Evolutionary conservation across 2,329 filamentous ascomycete species (phyloP), one percentile per base, ranked within the genome.

Genomic region (Colletotrichum brevisporum): DNA sequence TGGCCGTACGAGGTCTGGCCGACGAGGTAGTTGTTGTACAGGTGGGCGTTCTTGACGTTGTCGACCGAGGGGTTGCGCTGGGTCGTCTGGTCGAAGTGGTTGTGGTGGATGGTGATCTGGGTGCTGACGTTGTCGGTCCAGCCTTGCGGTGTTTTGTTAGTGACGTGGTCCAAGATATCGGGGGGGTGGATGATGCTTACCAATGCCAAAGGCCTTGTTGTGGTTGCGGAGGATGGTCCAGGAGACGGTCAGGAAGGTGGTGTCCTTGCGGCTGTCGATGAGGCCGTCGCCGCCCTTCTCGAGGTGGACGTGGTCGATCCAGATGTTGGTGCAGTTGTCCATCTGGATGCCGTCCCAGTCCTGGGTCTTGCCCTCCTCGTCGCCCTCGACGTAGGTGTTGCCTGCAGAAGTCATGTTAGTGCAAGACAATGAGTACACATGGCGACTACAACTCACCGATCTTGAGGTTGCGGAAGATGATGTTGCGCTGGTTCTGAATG

Each of bases 11-110:
- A 73, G 10, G 71, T 74, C 51, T 70, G 62, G 6, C 73, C 72
- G 61, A 72, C 58, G 18, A 75, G 69, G 56, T 75, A 74, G 66
- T 76, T 76, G 66, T 76, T 76, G 73, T 76, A 76, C n/a, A 76
- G 56, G 53, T 76, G 74, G 24, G 71, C 73, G 59, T 74, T 58
- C 47, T 71, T 71, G 41, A 76, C 67, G 63, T 74, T 75, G 71
- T 75, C 74, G 50, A 69, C 73, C 3, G 72, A 73, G 2, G 74
- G 74, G 66, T 76, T 76, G 52, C 74, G 74, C 63, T 75, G 72
- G 9, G 52, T 71, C 16, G 74, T 76, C 4, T 67, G 18, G 71
- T 75, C 73, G 41, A 75, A 75, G 63, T 55, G 73, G 63, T 72
- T 75, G 67, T 75, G 73, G 71, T 76, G 74, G 27, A 75, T 71